Percentiles rank a stretch among this genome's conserved stretches.
Evolutionary conservation across 441 rosid species (phyloP).

Genomic region (Adansonia gregorii): DNA sequence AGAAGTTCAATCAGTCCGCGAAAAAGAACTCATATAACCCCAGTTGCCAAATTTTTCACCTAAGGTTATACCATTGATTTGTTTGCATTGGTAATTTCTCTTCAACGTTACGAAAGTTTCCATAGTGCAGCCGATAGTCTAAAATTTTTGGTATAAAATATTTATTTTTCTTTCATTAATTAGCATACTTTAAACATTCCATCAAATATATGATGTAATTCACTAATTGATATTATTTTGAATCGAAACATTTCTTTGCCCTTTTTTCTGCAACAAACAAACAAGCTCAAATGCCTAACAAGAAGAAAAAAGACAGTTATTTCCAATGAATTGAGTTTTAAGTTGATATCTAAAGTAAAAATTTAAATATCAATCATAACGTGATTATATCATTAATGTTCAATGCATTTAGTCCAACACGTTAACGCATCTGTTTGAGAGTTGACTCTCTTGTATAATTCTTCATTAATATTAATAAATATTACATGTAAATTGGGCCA

Average conservation of each 20-base stretch:
- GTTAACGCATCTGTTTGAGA: too few relatives aligned
- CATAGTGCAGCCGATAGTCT: slow-evolving; percentile 2
- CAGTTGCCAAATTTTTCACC: slow-evolving; percentile 60
- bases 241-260: neutral
- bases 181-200: slow-evolving; percentile 16
- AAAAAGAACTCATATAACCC: slow-evolving; percentile 40
- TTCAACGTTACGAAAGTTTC: neutral
- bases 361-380: too few relatives aligned
- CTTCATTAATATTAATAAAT: neutral
- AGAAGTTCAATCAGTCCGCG: slow-evolving; percentile 59
- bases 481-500: neutral
- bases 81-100: neutral
- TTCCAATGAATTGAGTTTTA: neutral
- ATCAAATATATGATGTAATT: neutral
- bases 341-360: too few relatives aligned
- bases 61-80: slow-evolving; percentile 50
- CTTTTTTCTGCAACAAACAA: neutral
- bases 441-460: too few relatives aligned
- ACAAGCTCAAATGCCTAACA: neutral
- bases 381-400: too few relatives aligned
- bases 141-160: neutral
- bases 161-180: neutral
- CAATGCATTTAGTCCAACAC: too few relatives aligned
- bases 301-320: neutral
- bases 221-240: neutral